Conservation (phyloP, 768 basidiomycete genomes). For the Pisolithus sp. region DNA sequence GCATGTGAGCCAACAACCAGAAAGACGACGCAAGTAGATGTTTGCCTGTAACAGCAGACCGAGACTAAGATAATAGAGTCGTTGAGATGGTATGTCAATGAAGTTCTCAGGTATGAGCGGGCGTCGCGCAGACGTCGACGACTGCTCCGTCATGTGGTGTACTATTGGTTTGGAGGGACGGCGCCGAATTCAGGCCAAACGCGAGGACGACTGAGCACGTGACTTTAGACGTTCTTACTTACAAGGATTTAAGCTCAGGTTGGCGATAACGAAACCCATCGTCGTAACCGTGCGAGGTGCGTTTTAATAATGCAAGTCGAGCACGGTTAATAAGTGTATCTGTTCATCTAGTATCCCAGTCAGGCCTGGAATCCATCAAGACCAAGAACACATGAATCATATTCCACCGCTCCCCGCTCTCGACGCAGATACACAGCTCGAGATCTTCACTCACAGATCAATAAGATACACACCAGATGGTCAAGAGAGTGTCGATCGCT, state of each 20-base stretch:
- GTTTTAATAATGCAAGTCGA: neutral
- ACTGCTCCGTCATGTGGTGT: slow-evolving; percentile 6
- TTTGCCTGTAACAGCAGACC: slow-evolving; percentile 72
- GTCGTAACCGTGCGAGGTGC: neutral
- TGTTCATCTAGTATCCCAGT: neutral
- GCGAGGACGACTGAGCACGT: neutral
- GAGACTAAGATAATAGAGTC: slow-evolving; percentile 71
- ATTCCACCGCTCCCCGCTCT: slow-evolving; percentile 49
- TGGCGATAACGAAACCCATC: neutral
- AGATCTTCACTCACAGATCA: slow-evolving; percentile 49
- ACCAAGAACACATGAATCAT: slow-evolving; percentile 18
- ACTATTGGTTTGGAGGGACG: neutral
- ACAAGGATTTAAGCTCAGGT: no score
- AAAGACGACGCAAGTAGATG: neutral
- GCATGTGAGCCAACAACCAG: slow-evolving; percentile 2
- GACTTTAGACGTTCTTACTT: neutral
- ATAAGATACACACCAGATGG: slow-evolving; percentile 30
- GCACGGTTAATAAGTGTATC: neutral
- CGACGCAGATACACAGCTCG: slow-evolving; percentile 51
- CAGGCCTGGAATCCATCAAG: neutral
- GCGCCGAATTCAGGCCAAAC: no score
- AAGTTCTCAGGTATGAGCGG: slow-evolving; percentile 70
- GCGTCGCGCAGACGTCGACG: slow-evolving; percentile 11
- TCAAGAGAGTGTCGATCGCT: slow-evolving; percentile 53
- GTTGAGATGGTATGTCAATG: slow-evolving; percentile 71